phyloP scores from a whole-genome alignment of 805 yeast genomes.

The Lipomyces lipofer region DNA sequence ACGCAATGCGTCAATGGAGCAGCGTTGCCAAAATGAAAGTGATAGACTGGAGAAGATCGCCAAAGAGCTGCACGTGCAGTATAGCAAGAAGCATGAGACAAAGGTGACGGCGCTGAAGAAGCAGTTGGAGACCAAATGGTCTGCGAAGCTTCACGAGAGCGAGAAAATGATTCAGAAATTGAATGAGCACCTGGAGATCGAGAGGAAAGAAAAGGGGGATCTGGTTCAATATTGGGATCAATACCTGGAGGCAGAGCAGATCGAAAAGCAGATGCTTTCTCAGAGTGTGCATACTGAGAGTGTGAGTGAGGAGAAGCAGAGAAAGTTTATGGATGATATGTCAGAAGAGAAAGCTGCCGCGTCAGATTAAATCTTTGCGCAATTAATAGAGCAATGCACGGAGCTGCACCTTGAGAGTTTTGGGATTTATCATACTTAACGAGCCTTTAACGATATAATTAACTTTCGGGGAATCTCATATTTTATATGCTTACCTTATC shows the following conservation, averaged over 20 bases:
- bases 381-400: too few relatives aligned
- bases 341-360: not conserved
- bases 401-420: too few relatives aligned
- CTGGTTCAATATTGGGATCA: slow-evolving; percentile 27
- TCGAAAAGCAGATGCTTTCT: not conserved
- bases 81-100: slow-evolving; percentile 25
- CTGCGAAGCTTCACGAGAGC: slow-evolving; percentile 3
- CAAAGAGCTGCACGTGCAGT: slow-evolving; percentile 25
- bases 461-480: too few relatives aligned
- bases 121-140: slow-evolving; percentile 23
- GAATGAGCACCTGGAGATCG: slow-evolving; percentile 11
- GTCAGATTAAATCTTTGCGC: too few relatives aligned
- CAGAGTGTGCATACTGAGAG: too few relatives aligned
- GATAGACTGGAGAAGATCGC: slow-evolving; percentile 27
- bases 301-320: too few relatives aligned
- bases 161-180: slow-evolving; percentile 7
- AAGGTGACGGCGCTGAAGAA: slow-evolving; percentile 24
- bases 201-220: slow-evolving; percentile 27
- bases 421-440: too few relatives aligned
- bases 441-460: too few relatives aligned
- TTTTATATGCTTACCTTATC: too few relatives aligned
- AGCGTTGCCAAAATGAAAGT: slow-evolving; percentile 9
- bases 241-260: slow-evolving; percentile 23
- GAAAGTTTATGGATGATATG: not conserved
- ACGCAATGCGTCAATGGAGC: slow-evolving; percentile 13